These are phyloP conservation scores for Cladosporium sp. DNA, from an alignment of 2,329 filamentous ascomycete species.

Conservation along the genomic window DNA sequence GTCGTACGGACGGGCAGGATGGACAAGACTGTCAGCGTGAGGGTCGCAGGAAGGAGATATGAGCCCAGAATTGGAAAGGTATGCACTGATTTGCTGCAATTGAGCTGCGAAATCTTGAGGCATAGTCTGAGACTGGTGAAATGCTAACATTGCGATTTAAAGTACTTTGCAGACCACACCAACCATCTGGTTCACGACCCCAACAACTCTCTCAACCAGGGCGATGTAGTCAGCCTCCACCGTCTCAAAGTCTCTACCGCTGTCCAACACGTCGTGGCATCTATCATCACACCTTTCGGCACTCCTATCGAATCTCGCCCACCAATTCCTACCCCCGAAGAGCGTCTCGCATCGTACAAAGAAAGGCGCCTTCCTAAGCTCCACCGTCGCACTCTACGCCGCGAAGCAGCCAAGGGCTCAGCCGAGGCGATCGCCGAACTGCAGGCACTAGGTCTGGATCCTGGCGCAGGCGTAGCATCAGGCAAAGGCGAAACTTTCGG, in stretches of 20 bases:
- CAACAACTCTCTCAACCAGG: constrained; percentile 64
- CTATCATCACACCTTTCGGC: constrained; percentile 69
- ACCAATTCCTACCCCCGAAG: constrained; percentile 60
- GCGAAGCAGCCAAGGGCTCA: constrained; percentile 27
- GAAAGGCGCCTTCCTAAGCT: constrained; percentile 56
- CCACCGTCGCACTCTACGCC: constrained; percentile 33
- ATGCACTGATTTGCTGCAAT: constrained; percentile 17
- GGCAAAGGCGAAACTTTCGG: constrained; percentile 27
- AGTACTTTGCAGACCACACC: constrained; percentile 62
- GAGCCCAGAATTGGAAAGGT: constrained; percentile 72
- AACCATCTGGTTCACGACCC: constrained; percentile 76
- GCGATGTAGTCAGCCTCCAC: constrained; percentile 71
- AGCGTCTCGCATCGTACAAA: constrained; percentile 55
- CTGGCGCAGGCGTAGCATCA: constrained; percentile 24
- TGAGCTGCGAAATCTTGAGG: not conserved
- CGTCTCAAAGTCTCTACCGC: constrained; percentile 61
- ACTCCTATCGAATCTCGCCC: constrained; percentile 60
- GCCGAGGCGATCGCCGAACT: constrained; percentile 26
- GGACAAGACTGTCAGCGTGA: constrained; percentile 75
- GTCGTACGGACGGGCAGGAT: constrained; percentile 75
- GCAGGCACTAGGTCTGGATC: constrained; percentile 25
- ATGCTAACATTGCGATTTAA: not conserved
- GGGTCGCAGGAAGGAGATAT: constrained; percentile 67
- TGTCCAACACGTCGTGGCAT: constrained; percentile 70
- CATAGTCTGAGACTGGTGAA: not conserved